These are phyloP conservation scores for Antrodiella citrinella DNA, from an alignment of 768 basidiomycete genomes.

Conservation along the genomic window DNA sequence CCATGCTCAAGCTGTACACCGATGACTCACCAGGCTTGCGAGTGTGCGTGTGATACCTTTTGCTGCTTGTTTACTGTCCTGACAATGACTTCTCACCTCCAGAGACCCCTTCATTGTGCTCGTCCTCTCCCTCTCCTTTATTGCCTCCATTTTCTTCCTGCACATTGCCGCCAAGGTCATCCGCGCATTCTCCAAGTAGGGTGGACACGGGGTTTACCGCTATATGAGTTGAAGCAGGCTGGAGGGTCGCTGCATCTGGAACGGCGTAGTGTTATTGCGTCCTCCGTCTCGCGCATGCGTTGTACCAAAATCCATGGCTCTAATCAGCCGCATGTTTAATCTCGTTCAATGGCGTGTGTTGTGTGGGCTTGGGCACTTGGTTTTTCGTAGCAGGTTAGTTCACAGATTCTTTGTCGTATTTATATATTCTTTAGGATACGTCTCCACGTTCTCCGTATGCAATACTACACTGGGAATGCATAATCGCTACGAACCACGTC, in stretches of 20 bases:
- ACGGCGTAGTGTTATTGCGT: too few relatives aligned
- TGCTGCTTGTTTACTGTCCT: not conserved
- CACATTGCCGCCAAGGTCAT: slow-evolving; percentile 95
- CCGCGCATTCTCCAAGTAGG: slow-evolving; percentile 77
- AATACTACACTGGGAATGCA: not conserved
- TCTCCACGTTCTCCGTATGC: not conserved
- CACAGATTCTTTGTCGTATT: not conserved
- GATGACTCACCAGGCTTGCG: slow-evolving; percentile 95
- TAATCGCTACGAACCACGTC: not conserved
- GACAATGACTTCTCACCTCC: slow-evolving; percentile 4
- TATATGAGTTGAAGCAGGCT: too few relatives aligned
- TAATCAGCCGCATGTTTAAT: not conserved
- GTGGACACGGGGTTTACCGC: too few relatives aligned
- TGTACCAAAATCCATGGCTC: not conserved
- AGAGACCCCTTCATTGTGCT: slow-evolving; percentile 97
- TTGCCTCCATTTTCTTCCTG: slow-evolving; percentile 97
- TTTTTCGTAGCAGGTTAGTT: not conserved
- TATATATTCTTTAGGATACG: not conserved
- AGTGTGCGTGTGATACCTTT: slow-evolving; percentile 60
- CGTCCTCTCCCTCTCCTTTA: slow-evolving; percentile 92
- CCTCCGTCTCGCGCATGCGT: not conserved
- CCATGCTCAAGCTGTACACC: slow-evolving; percentile 98
- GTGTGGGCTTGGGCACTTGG: not conserved
- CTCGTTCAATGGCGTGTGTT: not conserved
- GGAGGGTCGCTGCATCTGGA: too few relatives aligned